Evolutionary conservation across 179 eudicot genomes (phyloP), one percentile per base, ranked within the genome.

Genomic region (Corrigiola litoralis): DNA sequence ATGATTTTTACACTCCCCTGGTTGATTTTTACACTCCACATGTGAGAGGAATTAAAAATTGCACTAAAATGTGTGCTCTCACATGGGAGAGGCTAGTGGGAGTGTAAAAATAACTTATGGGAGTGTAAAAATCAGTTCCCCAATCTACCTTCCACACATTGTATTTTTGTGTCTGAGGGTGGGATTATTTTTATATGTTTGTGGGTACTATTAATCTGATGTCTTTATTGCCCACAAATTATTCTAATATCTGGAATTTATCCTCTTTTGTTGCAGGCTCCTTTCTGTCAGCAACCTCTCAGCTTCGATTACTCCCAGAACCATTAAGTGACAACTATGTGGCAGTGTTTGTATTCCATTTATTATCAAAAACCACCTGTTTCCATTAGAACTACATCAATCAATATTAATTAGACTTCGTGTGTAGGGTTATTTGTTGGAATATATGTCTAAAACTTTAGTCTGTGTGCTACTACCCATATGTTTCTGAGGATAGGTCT

Each of bases 291-390:
- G 81, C 95, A 79, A 72, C 90, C 96, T 73, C 84, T 89, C 18
- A 86, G 91, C 75, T 91, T 91, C 63, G 91, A 81, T 75, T 87
- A 86, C 77, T 73, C 84, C 31, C 97, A 84, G 74, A 81, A 80
- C 75, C 84, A 72, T 47, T 82, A 71, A 77, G 38, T 13, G 60
- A 16, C 63, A 56, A 65, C 11, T 66, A 13, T 61, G 42, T 17
- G 42, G 21, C 11, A 53, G 13, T 59, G 63, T 38, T 27, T 69
- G 71, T 58, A 40, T 69, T 66, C n/a, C n/a, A 51, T 55, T 40
- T 40, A 61, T 18, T 50, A 49, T 28, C 75, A 57, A 58, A 28
- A 31, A 49, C 40, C 36, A 0, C 66, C 71, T 60, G 54, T 38
- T 70, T 41, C 56, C 33, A 5, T 67, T 73, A 55, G 77, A 61